Base-by-base conservation (phyloP, 2,329 filamentous ascomycete species). In the Exophiala sp. region DNA sequence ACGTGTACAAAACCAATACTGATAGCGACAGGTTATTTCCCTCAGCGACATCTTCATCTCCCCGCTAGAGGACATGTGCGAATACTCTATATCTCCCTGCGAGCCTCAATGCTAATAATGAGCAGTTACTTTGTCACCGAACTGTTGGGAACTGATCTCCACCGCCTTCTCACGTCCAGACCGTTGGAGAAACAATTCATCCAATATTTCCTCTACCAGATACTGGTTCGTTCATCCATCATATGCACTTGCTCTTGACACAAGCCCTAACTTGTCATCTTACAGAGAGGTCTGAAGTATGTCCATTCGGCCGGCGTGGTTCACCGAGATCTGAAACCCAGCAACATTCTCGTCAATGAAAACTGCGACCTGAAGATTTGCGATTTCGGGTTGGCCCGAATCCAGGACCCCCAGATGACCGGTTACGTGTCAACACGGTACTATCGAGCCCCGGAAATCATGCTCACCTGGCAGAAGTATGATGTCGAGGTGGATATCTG, bases 391-490 rank as follows among this genome's bases (percentile, higher is more conserved):
- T 78, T 98, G 53, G 93, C 93, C 46, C 88, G 93, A 70, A 95
- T 98, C 64, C 93, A 98, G 69, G 93, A 98, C 66, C 93, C 93
- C 29, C 93, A 98, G 73, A 98, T 98, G 93, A 98, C 93, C 35
- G 93, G 93, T 62, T 98, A 98, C 67, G 93, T 98, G 54, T 97
- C 93, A 41, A 98, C 93, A 56, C 80, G 93, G 77, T 98, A 98
- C 78, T 98, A 98, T 78, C 84, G 93, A 65, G 93, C 93, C 7
- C 93, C 93, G 14, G 93, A 98, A 72, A 98, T 98, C 67, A 98
- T 98, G 93, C 88, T 98, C 67, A 97, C 93, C 58, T 98, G 93
- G 93, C 93, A 98, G 76, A 98, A 98, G 75, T 98, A 98, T 72
- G 93, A 98, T 62, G 84, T 97, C 41, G 93, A 97, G 73, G 93